Conservation (phyloP, 345 rosid genomes). For the Arabidopsis arenosa region DNA sequence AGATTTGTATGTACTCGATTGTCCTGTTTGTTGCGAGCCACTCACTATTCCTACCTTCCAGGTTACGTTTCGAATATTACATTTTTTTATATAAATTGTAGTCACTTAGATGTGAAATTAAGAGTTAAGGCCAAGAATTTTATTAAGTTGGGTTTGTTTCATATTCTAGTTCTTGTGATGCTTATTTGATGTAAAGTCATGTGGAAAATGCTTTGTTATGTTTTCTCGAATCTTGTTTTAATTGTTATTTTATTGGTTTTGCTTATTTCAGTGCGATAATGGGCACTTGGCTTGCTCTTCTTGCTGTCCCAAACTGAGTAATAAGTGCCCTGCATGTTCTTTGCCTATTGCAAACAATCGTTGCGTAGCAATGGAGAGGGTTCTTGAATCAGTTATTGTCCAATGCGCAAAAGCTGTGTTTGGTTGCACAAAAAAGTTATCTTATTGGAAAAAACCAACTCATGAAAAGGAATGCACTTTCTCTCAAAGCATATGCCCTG, state of each 20-base stretch:
- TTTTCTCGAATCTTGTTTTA: too few species aligned
- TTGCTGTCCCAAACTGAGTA: constrained; percentile 48
- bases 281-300: constrained; percentile 57
- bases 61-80: background rate
- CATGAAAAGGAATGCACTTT: background rate
- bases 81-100: background rate
- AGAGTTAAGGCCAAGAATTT: background rate
- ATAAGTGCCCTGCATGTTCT: background rate
- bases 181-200: too few species aligned
- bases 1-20: background rate
- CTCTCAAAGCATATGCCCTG: background rate
- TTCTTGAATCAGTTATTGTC: background rate
- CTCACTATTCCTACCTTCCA: background rate
- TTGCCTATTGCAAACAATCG: background rate
- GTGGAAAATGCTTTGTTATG: too few species aligned
- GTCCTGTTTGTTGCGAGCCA: background rate
- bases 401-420: background rate
- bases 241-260: too few species aligned
- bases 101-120: background rate
- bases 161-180: background rate
- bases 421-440: background rate
- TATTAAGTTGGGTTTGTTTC: too few species aligned
- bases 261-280: constrained; percentile 54
- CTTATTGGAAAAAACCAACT: background rate
- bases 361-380: background rate